Conservation (phyloP, 768 basidiomycete species). For the Agrocybe pediades region DNA sequence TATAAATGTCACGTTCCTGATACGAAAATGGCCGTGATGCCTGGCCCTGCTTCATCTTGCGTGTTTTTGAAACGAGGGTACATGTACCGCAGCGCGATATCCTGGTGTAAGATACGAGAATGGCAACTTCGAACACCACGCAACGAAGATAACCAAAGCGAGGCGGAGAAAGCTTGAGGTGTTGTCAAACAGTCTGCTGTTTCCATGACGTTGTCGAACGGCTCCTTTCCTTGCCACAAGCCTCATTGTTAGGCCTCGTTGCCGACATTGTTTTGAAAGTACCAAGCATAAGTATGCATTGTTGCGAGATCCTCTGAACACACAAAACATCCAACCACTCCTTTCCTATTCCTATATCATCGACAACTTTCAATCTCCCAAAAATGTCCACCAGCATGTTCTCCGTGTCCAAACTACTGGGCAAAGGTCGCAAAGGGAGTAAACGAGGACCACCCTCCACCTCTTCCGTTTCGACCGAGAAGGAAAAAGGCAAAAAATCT, state of each 20-base stretch:
- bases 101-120: too few relatives aligned
- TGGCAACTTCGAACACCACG: too few relatives aligned
- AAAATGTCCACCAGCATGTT: slow-evolving; percentile 17
- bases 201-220: not conserved
- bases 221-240: not conserved
- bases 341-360: not conserved
- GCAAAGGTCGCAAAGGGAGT: slow-evolving; percentile 15
- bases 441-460: slow-evolving; percentile 6
- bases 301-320: not conserved
- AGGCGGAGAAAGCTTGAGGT: too few relatives aligned
- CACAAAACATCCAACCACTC: not conserved
- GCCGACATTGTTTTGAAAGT: too few relatives aligned
- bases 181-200: too few relatives aligned
- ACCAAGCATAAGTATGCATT: not conserved
- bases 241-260: slow-evolving; percentile 5
- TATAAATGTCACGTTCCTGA: too few relatives aligned
- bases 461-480: slow-evolving; percentile 6
- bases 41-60: too few relatives aligned
- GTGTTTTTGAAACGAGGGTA: too few relatives aligned
- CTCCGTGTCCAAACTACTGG: slow-evolving; percentile 17
- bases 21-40: too few relatives aligned
- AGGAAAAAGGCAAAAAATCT: slow-evolving; percentile 6
- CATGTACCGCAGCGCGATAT: too few relatives aligned
- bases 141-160: too few relatives aligned
- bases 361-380: slow-evolving; percentile 1